Percentiles rank a stretch among this genome's conserved stretches.
Conservation (phyloP, 164 flowering plant genomes). For the Piper betle region DNA sequence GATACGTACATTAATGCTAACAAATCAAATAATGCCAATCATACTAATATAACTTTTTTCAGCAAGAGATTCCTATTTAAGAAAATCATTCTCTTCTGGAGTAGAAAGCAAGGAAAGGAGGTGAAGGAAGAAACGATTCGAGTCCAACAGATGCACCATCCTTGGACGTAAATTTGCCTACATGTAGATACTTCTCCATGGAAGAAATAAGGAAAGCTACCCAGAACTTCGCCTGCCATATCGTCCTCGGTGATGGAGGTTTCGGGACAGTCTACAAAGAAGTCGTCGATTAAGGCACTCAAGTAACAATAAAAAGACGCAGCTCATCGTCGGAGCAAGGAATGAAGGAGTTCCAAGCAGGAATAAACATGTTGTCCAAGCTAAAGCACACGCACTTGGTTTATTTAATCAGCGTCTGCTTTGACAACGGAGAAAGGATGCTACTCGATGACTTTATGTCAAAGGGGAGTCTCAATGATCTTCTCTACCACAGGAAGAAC, state of each 20-base stretch:
- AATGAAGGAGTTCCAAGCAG: conserved; percentile 41
- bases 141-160: too few relatives aligned
- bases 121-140: too few relatives aligned
- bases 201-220: too few relatives aligned
- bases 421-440: conserved; percentile 6
- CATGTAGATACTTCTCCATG: too few relatives aligned
- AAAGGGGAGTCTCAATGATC: conserved; percentile 9
- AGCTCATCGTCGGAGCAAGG: conserved; percentile 55
- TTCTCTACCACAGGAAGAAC: conserved; percentile 2
- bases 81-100: too few relatives aligned
- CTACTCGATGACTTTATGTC: conserved; percentile 13
- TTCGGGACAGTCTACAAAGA: conserved; percentile 49
- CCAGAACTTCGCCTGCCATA: too few relatives aligned
- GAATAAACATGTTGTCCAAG: conserved; percentile 9
- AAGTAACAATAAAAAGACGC: conserved; percentile 50
- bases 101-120: too few relatives aligned
- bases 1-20: too few relatives aligned
- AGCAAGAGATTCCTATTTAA: too few relatives aligned
- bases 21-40: too few relatives aligned
- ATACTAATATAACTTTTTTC: too few relatives aligned
- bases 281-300: conserved; percentile 21
- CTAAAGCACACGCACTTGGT: conserved; percentile 4
- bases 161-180: too few relatives aligned
- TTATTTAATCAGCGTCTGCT: not conserved
- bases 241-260: conserved; percentile 42